Evolutionary conservation across 768 basidiomycete species (phyloP).

Genomic region (Rhizopogon vulgaris): DNA sequence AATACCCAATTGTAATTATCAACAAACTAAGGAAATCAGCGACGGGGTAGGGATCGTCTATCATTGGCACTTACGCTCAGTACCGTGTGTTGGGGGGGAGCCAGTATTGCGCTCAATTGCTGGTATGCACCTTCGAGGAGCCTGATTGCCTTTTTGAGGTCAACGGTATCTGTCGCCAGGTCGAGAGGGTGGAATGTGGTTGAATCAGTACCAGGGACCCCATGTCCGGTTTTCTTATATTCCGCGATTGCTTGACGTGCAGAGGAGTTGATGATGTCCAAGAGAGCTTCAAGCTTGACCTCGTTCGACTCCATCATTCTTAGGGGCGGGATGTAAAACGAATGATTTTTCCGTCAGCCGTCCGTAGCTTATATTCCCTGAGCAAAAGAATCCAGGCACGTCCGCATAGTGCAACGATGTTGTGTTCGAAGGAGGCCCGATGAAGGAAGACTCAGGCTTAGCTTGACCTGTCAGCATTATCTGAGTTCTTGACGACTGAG

Average conservation of each 20-base stretch:
- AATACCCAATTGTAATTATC: conserved; percentile 22
- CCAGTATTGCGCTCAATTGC: conserved; percentile 18
- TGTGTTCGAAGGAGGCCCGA: too few species aligned
- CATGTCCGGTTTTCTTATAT: conserved; percentile 18
- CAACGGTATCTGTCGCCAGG: conserved; percentile 12
- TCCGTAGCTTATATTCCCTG: neutral
- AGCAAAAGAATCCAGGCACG: neutral
- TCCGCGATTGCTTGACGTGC: conserved; percentile 20
- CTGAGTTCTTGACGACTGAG: too few species aligned
- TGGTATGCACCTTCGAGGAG: conserved; percentile 21
- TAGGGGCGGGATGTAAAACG: neutral
- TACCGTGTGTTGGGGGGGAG: conserved; percentile 22
- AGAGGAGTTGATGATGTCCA: conserved; percentile 25
- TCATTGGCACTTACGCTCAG: conserved; percentile 13
- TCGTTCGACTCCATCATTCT: conserved; percentile 3
- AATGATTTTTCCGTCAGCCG: neutral
- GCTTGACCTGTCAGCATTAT: too few species aligned
- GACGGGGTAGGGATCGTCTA: neutral
- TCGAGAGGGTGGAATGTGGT: conserved; percentile 18
- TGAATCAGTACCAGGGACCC: conserved; percentile 21
- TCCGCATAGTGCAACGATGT: too few species aligned
- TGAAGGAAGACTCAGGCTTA: too few species aligned
- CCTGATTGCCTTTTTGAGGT: conserved; percentile 19
- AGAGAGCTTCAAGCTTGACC: conserved; percentile 24
- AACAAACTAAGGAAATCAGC: conserved; percentile 3